Evolutionary conservation across 257 asterid species (phyloP), one percentile per base, ranked within the genome.

Genomic region (Ophiorrhiza pumila): DNA sequence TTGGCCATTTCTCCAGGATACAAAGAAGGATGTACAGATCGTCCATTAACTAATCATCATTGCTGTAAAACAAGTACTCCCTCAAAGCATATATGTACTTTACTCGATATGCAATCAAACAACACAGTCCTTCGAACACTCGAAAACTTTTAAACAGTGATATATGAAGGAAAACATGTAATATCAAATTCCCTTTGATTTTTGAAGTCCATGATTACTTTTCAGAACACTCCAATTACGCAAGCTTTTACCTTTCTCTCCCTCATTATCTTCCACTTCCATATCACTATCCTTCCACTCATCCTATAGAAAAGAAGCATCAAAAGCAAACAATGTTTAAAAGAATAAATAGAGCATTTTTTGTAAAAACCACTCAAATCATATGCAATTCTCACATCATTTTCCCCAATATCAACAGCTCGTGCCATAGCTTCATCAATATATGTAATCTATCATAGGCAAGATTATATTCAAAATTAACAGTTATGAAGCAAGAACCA

Each of bases 381-480:
- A 61, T 6, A 50, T 41, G 53, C 32, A 53, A 71, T 74, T 62
- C 93, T 88, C 83, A 91, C 98, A 75, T 93, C 97, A 60, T 85
- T 89, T 81, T 89, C 98, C 47, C 97, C 98, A 63, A 93, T 93
- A 85, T 93, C 97, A 71, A 93, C 97, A n/a, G 98, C 98, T 70
- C 79, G 85, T 34, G 98, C 92, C 98, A 93, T 87, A 52, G 97
- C 97, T 69, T 93, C 98, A 73, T 93, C 98, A 45, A 91, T 91
- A 71, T 93, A 97, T 29, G 92, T 69, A 81, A 84, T 75, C 96
- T 93, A 80, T 74, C 46, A 75, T 64, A 73, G 72, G 83, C 77
- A 79, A 61, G 15, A 69, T 27, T 53, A 75, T 27, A 72, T 71
- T 55, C 69, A 45, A 65, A 74, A 64, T 66, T 49, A 7, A 37